These are phyloP conservation scores for Populus nigra DNA, from an alignment of 345 rosid species.

Conservation along the genomic window DNA sequence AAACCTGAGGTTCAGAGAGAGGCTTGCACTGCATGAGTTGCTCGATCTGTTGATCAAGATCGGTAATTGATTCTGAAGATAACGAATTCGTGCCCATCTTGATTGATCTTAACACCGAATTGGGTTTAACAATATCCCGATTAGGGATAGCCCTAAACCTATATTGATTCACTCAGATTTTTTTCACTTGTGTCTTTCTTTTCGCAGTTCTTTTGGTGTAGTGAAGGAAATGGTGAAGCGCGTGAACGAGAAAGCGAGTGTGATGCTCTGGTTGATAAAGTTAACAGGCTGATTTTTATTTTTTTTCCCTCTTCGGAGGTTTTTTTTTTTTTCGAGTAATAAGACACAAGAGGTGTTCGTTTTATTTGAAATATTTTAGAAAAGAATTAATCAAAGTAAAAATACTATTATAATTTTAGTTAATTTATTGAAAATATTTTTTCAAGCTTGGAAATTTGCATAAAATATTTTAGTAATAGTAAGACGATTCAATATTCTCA, in stretches of 20 bases:
- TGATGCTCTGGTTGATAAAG: background rate
- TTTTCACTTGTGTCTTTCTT: background rate
- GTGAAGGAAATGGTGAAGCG: background rate
- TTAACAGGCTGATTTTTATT: too few relatives aligned
- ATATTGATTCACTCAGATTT: background rate
- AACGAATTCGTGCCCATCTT: conserved; percentile 44
- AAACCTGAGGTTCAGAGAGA: conserved; percentile 35
- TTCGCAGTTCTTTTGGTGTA: background rate
- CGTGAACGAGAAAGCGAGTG: background rate
- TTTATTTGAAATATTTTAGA: too few relatives aligned
- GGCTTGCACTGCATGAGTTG: conserved; percentile 71
- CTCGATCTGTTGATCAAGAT: conserved; percentile 52
- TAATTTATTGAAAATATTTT: too few relatives aligned
- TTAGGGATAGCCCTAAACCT: background rate
- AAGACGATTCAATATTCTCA: too few relatives aligned
- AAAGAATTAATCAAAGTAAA: too few relatives aligned
- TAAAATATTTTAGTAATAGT: too few relatives aligned
- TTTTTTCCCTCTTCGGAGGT: too few relatives aligned
- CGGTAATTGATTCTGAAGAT: conserved; percentile 40
- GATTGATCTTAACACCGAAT: background rate
- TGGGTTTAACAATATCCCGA: background rate
- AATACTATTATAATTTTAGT: too few relatives aligned
- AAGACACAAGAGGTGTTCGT: too few relatives aligned
- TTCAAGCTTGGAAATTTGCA: too few relatives aligned
- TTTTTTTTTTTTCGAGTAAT: too few relatives aligned